Percentiles rank a stretch among this genome's conserved stretches.
phyloP scores from a whole-genome alignment of 306 rosid species.

The Quercus berberidifolia region DNA sequence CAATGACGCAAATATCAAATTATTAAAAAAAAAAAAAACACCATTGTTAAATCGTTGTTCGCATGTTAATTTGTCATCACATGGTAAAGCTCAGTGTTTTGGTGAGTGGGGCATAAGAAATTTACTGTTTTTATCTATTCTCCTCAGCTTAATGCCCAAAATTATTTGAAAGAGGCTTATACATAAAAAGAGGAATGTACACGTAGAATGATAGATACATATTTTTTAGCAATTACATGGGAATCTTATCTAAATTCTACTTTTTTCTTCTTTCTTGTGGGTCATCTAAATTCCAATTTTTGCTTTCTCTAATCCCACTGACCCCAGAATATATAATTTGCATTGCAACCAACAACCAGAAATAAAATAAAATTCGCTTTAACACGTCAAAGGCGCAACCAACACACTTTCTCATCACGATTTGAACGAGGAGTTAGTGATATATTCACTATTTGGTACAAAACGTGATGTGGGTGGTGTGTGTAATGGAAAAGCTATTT shows the following conservation, averaged over 20 bases:
- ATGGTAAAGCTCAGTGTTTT: too few species aligned
- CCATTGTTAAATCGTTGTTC: too few species aligned
- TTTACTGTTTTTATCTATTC: too few species aligned
- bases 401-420: slow-evolving; percentile 24
- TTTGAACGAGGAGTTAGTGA: slow-evolving; percentile 10
- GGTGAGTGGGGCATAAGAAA: too few species aligned
- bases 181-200: not conserved
- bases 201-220: not conserved
- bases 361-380: slow-evolving; percentile 20
- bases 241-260: slow-evolving; percentile 8
- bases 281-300: not conserved
- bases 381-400: slow-evolving; percentile 32
- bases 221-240: not conserved
- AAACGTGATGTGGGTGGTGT: slow-evolving; percentile 25
- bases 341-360: slow-evolving; percentile 20
- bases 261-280: not conserved
- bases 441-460: not conserved
- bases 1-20: too few species aligned
- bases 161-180: not conserved
- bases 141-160: not conserved
- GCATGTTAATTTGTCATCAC: too few species aligned
- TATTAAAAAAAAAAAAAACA: too few species aligned
- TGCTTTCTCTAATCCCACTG: not conserved
- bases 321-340: slow-evolving; percentile 14
- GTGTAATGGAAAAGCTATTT: slow-evolving; percentile 10